Evolutionary conservation across 164 flowering plant species (phyloP).

Genomic region (Chimonanthus salicifolius): DNA sequence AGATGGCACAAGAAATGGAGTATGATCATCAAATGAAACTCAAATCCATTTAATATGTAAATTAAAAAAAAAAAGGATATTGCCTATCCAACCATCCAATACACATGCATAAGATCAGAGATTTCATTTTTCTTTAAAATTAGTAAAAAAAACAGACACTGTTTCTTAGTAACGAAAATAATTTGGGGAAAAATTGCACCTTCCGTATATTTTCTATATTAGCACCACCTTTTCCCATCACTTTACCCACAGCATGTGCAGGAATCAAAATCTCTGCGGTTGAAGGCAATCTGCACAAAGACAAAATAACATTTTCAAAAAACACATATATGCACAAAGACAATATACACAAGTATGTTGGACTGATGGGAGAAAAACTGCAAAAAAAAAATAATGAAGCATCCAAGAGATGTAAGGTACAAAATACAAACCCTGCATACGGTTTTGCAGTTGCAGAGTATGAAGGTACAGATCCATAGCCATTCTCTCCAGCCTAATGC

Average conservation of each 20-base stretch:
- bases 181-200: conserved; percentile 36
- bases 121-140: no score
- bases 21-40: no score
- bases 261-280: conserved; percentile 72
- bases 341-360: no score
- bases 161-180: no score
- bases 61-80: no score
- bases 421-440: conserved; percentile 65
- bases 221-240: conserved; percentile 86
- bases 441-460: conserved; percentile 68
- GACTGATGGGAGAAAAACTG: neutral
- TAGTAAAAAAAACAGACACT: no score
- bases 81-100: no score
- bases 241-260: conserved; percentile 85
- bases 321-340: no score
- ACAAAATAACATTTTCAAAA: neutral
- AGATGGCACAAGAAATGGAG: no score
- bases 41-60: no score
- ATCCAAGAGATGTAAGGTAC: neutral
- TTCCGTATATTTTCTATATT: conserved; percentile 73
- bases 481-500: conserved; percentile 61
- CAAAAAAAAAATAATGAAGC: neutral
- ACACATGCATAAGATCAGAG: no score
- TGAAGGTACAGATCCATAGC: conserved; percentile 64
- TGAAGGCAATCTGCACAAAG: conserved; percentile 50